phyloP scores from a whole-genome alignment of 768 basidiomycete species.

The Boletus huronensis region DNA sequence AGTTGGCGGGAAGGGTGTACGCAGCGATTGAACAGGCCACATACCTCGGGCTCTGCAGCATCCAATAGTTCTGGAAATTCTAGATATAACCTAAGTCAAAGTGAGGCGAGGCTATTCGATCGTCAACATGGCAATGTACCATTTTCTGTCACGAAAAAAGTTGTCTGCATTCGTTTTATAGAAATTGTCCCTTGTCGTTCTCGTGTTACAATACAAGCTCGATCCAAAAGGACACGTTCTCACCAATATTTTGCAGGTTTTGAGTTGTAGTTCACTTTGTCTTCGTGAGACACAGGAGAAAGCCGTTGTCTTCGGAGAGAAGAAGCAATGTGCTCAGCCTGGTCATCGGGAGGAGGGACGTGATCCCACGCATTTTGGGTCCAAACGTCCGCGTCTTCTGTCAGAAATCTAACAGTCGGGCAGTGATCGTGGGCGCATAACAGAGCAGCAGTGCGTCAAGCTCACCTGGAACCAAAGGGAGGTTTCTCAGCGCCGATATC shows the following conservation, averaged over 20 bases:
- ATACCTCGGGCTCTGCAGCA: slow-evolving; percentile 63
- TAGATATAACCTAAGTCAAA: slow-evolving; percentile 65
- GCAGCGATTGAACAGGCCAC: slow-evolving; percentile 8
- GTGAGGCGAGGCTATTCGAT: background rate
- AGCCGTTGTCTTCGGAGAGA: slow-evolving; percentile 68
- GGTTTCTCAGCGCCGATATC: slow-evolving; percentile 53
- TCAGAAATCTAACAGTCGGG: slow-evolving; percentile 54
- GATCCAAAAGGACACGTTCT: slow-evolving; percentile 25
- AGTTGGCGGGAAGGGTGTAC: background rate
- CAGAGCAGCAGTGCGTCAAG: background rate
- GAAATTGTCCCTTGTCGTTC: slow-evolving; percentile 77
- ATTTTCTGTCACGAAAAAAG: slow-evolving; percentile 94
- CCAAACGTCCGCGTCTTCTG: slow-evolving; percentile 72
- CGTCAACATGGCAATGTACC: slow-evolving; percentile 38
- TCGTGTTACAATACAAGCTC: slow-evolving; percentile 23
- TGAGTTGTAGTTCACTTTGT: slow-evolving; percentile 67
- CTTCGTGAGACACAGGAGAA: slow-evolving; percentile 70
- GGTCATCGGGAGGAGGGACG: slow-evolving; percentile 79
- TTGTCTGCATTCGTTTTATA: slow-evolving; percentile 83
- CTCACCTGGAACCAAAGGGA: slow-evolving; percentile 69
- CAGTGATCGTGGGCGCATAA: background rate
- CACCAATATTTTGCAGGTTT: slow-evolving; percentile 75
- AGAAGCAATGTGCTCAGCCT: slow-evolving; percentile 64
- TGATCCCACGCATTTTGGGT: slow-evolving; percentile 91
- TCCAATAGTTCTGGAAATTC: slow-evolving; percentile 89